These are phyloP conservation scores for Inonotus obliquus DNA, from an alignment of 1,284 basidiomycete genomes.

Conservation along the genomic window DNA sequence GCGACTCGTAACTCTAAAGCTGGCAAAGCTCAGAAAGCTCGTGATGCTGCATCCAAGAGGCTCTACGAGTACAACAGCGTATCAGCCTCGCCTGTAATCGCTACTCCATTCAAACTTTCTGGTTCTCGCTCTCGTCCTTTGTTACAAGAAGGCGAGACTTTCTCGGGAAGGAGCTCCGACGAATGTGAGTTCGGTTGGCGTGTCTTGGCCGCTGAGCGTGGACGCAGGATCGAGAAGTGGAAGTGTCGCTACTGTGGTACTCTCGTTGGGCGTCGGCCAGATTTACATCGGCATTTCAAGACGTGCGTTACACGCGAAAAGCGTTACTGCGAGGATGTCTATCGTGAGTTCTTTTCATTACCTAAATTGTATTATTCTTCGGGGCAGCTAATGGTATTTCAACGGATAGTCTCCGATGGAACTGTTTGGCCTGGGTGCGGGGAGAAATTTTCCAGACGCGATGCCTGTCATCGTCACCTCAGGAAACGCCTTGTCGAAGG, in stretches of 20 bases:
- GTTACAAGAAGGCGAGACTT: background rate
- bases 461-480: conserved; percentile 13
- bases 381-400: background rate
- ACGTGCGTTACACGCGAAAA: conserved; percentile 8
- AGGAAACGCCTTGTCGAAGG: conserved; percentile 11
- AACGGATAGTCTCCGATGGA: conserved; percentile 7
- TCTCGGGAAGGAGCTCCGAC: background rate
- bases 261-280: conserved; percentile 7
- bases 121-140: background rate
- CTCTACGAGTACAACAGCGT: background rate
- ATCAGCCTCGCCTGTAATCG: too few relatives aligned
- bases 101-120: background rate
- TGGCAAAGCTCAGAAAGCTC: background rate
- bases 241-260: background rate
- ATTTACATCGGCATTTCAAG: conserved; percentile 15
- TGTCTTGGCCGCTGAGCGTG: conserved; percentile 2
- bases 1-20: background rate
- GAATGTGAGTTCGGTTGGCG: background rate
- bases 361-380: background rate
- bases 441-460: conserved; percentile 13
- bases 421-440: conserved; percentile 12
- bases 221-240: conserved; percentile 4
- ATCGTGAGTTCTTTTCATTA: conserved; percentile 8
- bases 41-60: background rate
- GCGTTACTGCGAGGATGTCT: conserved; percentile 6